A percentile compares a stretch with the other conserved stretches of the same genome.
Conservation (phyloP, 495 filamentous ascomycete genomes). For the Aspergillus egyptiacus region DNA sequence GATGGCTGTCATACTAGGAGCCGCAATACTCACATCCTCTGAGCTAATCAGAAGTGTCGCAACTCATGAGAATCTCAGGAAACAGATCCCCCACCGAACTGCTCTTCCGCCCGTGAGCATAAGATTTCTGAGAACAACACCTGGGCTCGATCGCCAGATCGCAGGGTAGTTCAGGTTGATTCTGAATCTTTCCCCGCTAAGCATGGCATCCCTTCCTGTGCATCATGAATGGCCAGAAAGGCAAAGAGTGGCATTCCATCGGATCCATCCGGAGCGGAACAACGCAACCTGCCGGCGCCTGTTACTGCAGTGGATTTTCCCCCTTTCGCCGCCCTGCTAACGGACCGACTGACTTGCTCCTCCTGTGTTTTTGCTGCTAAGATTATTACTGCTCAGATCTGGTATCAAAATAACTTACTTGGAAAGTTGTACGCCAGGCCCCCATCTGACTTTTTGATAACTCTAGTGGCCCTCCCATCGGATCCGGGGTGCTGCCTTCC, state of each 20-base stretch:
- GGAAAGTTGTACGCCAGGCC: slow-evolving; percentile 18
- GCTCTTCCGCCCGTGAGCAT: neutral
- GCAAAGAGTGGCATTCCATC: slow-evolving; percentile 10
- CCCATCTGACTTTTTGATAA: slow-evolving; percentile 15
- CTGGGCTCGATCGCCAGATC: too few relatives aligned
- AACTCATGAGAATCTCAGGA: too few relatives aligned
- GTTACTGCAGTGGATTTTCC: slow-evolving; percentile 10
- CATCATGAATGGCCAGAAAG: slow-evolving; percentile 12
- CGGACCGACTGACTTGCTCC: slow-evolving; percentile 20
- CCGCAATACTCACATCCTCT: neutral
- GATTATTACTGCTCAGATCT: slow-evolving; percentile 17
- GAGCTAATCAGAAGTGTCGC: slow-evolving; percentile 1
- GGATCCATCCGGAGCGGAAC: slow-evolving; percentile 14
- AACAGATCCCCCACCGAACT: neutral
- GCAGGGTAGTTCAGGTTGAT: too few relatives aligned
- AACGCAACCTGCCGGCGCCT: neutral
- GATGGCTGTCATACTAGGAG: neutral
- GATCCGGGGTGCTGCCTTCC: slow-evolving; percentile 12
- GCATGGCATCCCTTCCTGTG: slow-evolving; percentile 7
- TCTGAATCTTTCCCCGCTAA: slow-evolving; percentile 14
- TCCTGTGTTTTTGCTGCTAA: slow-evolving; percentile 19
- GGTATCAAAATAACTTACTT: slow-evolving; percentile 24
- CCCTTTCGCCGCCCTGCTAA: slow-evolving; percentile 20
- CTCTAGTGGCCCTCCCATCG: slow-evolving; percentile 12
- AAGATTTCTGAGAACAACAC: too few relatives aligned